Conservation (phyloP, 805 yeast genomes). For the Pichia heedii region DNA sequence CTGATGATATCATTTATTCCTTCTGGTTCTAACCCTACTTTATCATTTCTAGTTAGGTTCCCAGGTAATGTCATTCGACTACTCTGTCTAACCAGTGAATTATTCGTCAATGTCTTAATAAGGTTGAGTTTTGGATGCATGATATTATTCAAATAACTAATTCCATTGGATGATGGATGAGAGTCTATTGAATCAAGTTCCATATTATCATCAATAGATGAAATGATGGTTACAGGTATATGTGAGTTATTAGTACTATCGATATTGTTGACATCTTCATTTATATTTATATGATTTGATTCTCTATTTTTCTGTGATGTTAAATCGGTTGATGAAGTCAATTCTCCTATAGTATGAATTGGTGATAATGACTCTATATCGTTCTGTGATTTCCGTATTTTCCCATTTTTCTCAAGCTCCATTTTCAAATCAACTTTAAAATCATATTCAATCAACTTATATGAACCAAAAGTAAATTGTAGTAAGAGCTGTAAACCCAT, state of each 20-base stretch:
- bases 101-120: background rate
- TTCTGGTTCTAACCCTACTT: constrained; percentile 22
- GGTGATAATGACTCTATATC: no score
- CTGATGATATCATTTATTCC: constrained; percentile 37
- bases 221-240: background rate
- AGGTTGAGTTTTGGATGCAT: background rate
- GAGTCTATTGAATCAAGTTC: background rate
- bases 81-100: background rate
- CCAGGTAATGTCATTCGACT: constrained; percentile 6
- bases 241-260: no score
- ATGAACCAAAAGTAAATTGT: constrained; percentile 72
- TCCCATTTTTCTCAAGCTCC: background rate
- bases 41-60: constrained; percentile 18
- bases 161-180: background rate
- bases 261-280: background rate
- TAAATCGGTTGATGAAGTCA: no score
- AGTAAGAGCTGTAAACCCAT: constrained; percentile 56
- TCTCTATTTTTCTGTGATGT: no score
- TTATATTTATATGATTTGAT: background rate
- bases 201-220: background rate
- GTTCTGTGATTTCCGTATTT: background rate
- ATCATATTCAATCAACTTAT: constrained; percentile 61
- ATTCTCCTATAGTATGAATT: no score
- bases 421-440: constrained; percentile 31
- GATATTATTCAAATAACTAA: background rate